Evolutionary conservation across 2,329 filamentous ascomycete genomes (phyloP).

Genomic region (Aspergillus oerlinghausenensis): DNA sequence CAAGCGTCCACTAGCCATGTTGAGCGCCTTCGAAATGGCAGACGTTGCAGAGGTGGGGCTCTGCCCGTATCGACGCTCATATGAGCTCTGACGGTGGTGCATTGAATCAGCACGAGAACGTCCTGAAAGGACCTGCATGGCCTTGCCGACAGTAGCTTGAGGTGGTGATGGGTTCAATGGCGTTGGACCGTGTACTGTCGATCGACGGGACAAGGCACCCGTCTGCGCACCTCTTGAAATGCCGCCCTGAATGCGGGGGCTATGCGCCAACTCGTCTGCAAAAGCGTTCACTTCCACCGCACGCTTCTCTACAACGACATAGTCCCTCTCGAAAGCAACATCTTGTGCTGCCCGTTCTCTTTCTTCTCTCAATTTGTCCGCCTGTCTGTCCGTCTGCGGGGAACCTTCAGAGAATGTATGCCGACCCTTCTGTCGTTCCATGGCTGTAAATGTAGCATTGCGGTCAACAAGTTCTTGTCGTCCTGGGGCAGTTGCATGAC

Average conservation of each 20-base stretch:
- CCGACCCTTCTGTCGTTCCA: slow-evolving; percentile 60
- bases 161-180: slow-evolving; percentile 66
- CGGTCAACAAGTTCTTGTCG: slow-evolving; percentile 36
- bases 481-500: slow-evolving; percentile 37
- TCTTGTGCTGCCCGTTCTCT: slow-evolving; percentile 73
- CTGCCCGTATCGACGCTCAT: slow-evolving; percentile 72
- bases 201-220: slow-evolving; percentile 65
- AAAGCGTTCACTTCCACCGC: slow-evolving; percentile 96
- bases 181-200: slow-evolving; percentile 71
- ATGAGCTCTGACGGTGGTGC: slow-evolving; percentile 73
- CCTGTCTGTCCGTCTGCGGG: slow-evolving; percentile 39
- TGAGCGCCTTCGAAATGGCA: slow-evolving; percentile 89
- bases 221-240: slow-evolving; percentile 52
- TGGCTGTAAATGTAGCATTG: slow-evolving; percentile 35
- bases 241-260: slow-evolving; percentile 58
- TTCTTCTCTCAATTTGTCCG: slow-evolving; percentile 35
- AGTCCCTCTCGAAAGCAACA: slow-evolving; percentile 85
- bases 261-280: slow-evolving; percentile 88
- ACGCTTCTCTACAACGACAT: slow-evolving; percentile 91
- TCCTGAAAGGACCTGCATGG: slow-evolving; percentile 68
- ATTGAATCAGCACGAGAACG: slow-evolving; percentile 55
- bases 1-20: slow-evolving; percentile 71
- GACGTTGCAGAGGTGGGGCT: slow-evolving; percentile 76
- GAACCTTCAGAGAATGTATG: slow-evolving; percentile 41
- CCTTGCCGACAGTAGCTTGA: slow-evolving; percentile 62